Conservation (phyloP, 345 rosid species). For the Noccaea bulbosa region DNA sequence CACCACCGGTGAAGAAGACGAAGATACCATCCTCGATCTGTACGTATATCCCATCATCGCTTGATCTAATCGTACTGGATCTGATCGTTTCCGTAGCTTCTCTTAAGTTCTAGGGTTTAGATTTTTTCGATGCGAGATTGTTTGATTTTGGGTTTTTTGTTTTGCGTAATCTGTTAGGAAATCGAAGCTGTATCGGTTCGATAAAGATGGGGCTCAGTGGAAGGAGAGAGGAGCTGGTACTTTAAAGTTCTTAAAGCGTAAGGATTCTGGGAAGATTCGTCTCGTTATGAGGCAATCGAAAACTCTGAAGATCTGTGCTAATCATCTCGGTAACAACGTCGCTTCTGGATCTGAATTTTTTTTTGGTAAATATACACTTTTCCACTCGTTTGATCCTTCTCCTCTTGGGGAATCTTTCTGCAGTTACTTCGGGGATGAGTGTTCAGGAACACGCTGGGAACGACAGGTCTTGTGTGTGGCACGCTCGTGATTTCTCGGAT, state of each 20-base stretch:
- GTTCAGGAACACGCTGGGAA: constrained; percentile 81
- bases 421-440: constrained; percentile 55
- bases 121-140: background rate
- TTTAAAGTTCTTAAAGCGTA: constrained; percentile 85
- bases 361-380: background rate
- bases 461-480: constrained; percentile 77
- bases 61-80: constrained; percentile 23
- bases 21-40: constrained; percentile 80
- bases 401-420: background rate
- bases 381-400: background rate
- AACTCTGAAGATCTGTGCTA: constrained; percentile 96
- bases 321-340: constrained; percentile 66
- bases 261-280: constrained; percentile 68
- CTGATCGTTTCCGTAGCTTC: constrained; percentile 20
- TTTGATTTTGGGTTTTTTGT: background rate
- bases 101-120: constrained; percentile 15
- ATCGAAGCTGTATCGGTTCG: constrained; percentile 82
- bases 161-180: constrained; percentile 52
- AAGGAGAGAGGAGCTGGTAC: constrained; percentile 92
- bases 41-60: constrained; percentile 37
- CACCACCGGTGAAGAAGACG: constrained; percentile 86
- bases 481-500: constrained; percentile 65
- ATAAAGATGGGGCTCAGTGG: constrained; percentile 86
- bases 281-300: constrained; percentile 91
- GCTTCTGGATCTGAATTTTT: constrained; percentile 18